Evolutionary conservation across 1,139 yeast species (phyloP), one percentile per base, ranked within the genome.

Genomic region (Candida labiduridarum): DNA sequence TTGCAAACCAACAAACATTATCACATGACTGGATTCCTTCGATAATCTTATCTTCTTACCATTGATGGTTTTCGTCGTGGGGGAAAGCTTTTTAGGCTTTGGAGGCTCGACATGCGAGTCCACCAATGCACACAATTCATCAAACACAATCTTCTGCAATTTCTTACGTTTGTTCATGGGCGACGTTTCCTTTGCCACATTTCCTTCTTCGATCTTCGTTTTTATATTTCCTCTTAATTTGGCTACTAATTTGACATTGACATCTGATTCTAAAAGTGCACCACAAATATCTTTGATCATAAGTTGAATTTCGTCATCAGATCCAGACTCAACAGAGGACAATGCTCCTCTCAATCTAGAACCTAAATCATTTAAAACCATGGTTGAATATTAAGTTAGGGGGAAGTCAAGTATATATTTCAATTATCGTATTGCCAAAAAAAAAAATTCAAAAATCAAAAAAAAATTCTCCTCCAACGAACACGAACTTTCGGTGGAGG

Each of bases 1-100:
- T 67, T 95, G 99, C 55, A 94, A 78, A 63, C 99, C 99, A 50
- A 94, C 99, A 79, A 94, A 89, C 99, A 94, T 94, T 57, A 94
- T 87, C 27, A 92, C 89, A 56, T 76, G 78, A 41, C 76, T 67
- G 35, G 65, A 65, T 19, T 64, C 67, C 36, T 61, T 60, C 1
- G 66, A 58, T 3, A 67, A 64, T 54, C 63, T 65, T 52, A 66
- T 68, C 44, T 69, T 69, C 33, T 68, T 68, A 31, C 76, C 74
- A 27, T 64, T 63, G 25, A 65, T 63, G 29, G 63, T 60, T 45
- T 63, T 66, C 9, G 61, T 57, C 52, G 54, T 47, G 1, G 56
- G 40, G 7, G 61, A 55, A 52, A 76, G 62, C 73, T 92, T 92
- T 72, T 87, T 87, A 39, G 98, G 98, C 68, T 88, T 88, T 63